These are phyloP conservation scores for Leccinellum luteum DNA, from an alignment of 768 basidiomycete species.

Conservation along the genomic window DNA sequence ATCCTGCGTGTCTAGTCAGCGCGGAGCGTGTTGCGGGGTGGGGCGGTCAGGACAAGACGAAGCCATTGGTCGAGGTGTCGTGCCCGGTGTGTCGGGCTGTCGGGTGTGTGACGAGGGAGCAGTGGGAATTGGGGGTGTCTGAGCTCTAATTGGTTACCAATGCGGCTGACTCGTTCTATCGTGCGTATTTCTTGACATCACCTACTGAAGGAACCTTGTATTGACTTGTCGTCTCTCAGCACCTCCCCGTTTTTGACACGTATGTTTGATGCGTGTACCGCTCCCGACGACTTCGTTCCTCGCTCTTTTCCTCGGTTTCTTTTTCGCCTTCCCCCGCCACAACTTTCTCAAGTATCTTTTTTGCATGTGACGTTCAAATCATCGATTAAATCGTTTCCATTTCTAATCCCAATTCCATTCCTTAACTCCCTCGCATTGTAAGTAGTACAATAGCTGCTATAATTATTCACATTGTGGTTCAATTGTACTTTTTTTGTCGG, in stretches of 20 bases:
- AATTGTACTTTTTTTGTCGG: neutral
- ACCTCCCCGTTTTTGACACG: neutral
- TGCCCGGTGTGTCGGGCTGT: slow-evolving; percentile 69
- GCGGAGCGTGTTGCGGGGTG: slow-evolving; percentile 64
- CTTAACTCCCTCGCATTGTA: neutral
- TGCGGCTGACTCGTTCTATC: neutral
- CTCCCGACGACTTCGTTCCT: neutral
- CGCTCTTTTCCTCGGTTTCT: neutral
- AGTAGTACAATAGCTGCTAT: neutral
- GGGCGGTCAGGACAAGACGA: slow-evolving; percentile 46
- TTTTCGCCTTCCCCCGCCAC: neutral
- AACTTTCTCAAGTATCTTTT: neutral
- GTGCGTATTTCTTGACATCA: slow-evolving; percentile 1
- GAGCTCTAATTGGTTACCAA: slow-evolving; percentile 22
- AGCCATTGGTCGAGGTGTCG: slow-evolving; percentile 56
- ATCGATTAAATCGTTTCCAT: neutral
- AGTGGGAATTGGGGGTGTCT: slow-evolving; percentile 55
- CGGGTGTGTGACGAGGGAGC: slow-evolving; percentile 56
- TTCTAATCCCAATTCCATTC: neutral
- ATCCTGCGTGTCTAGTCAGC: slow-evolving; percentile 67
- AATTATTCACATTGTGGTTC: neutral
- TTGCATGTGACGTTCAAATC: neutral
- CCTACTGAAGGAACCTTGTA: neutral
- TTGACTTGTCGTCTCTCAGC: neutral
- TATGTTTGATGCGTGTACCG: slow-evolving; percentile 2